These are phyloP conservation scores for Globisporangium takayamanum DNA, from an alignment of 352 stramenopile genomes.

Conservation along the genomic window DNA sequence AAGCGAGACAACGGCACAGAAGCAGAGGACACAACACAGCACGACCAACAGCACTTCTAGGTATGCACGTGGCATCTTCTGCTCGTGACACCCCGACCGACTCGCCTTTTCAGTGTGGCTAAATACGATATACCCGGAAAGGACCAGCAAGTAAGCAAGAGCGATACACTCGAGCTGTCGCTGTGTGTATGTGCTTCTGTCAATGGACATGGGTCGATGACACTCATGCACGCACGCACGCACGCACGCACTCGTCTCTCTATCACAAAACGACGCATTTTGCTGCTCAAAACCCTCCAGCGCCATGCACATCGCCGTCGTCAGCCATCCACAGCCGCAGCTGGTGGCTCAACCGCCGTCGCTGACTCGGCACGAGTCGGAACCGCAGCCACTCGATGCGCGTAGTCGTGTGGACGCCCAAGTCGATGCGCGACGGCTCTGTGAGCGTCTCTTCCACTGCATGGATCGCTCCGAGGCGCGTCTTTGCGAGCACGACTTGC, in stretches of 20 bases:
- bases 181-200: no score
- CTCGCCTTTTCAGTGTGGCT: no score
- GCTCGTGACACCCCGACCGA: no score
- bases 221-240: no score
- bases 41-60: no score
- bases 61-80: no score
- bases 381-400: slow-evolving; percentile 54
- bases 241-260: not conserved
- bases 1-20: no score
- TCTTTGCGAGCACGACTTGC: slow-evolving; percentile 40
- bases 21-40: no score
- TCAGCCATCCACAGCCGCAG: slow-evolving; percentile 47
- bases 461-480: slow-evolving; percentile 40
- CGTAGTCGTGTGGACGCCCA: slow-evolving; percentile 34
- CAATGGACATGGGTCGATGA: no score
- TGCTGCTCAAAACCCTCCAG: slow-evolving; percentile 9
- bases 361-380: slow-evolving; percentile 40
- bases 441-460: slow-evolving; percentile 65
- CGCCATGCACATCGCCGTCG: slow-evolving; percentile 1
- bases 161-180: no score
- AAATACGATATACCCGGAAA: no score
- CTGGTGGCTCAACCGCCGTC: slow-evolving; percentile 54
- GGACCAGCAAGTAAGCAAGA: no score
- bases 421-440: slow-evolving; percentile 52
- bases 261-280: not conserved